phyloP scores from a whole-genome alignment of 1,284 basidiomycete genomes.

The Boletellus sp. region DNA sequence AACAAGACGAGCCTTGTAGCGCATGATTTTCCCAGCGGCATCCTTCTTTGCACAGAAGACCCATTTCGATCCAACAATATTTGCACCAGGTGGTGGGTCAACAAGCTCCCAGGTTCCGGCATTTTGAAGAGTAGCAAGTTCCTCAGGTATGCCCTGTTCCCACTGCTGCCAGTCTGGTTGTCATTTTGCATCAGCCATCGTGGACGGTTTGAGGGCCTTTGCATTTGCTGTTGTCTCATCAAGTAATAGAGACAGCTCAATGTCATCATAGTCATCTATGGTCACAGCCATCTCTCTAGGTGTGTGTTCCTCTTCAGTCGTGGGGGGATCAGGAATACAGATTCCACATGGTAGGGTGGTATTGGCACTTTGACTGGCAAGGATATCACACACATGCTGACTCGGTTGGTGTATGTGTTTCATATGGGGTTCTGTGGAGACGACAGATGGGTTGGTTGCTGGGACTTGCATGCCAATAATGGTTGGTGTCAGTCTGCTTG shows the following conservation, averaged over 20 bases:
- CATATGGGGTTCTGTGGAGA: too few species aligned
- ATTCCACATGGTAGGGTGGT: not conserved
- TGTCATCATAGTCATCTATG: too few species aligned
- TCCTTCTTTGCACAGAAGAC: constrained; percentile 35
- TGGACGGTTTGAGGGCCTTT: not conserved
- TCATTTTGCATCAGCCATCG: not conserved
- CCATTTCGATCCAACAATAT: constrained; percentile 30
- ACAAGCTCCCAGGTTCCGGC: constrained; percentile 12
- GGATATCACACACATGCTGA: not conserved
- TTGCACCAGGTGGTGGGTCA: not conserved
- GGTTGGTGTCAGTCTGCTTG: too few species aligned
- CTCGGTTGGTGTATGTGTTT: not conserved
- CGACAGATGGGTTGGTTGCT: too few species aligned
- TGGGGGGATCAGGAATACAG: not conserved
- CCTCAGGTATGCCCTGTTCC: constrained; percentile 1
- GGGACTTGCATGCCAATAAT: too few species aligned
- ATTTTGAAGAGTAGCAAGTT: not conserved
- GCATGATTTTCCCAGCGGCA: constrained; percentile 26
- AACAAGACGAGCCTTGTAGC: constrained; percentile 39
- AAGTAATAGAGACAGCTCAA: too few species aligned
- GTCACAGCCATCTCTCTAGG: too few species aligned
- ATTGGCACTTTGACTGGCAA: not conserved
- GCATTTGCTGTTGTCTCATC: not conserved
- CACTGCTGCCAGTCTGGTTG: constrained; percentile 5
- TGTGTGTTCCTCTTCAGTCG: not conserved